These are phyloP conservation scores for Herpotrichia juniperi DNA, from an alignment of 2,329 filamentous ascomycete genomes.

Conservation along the genomic window DNA sequence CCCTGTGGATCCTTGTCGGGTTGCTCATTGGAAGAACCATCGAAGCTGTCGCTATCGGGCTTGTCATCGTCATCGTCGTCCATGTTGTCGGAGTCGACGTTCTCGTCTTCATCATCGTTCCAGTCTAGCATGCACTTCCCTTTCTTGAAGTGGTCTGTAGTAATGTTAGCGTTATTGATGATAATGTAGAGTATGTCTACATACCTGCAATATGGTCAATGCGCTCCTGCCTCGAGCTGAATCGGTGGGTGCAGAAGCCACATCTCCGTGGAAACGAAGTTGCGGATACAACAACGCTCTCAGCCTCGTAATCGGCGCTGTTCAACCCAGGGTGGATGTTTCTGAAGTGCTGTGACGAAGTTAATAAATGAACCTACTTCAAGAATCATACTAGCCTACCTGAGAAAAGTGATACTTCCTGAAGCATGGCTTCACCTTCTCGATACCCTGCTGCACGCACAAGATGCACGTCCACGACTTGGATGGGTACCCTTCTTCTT, in stretches of 20 bases:
- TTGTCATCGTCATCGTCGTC: slow-evolving; percentile 29
- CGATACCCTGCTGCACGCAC: slow-evolving; percentile 35
- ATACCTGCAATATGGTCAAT: slow-evolving; percentile 44
- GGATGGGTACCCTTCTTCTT: slow-evolving; percentile 45
- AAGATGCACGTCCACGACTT: slow-evolving; percentile 43
- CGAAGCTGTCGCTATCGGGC: slow-evolving; percentile 31
- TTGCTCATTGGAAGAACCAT: slow-evolving; percentile 28
- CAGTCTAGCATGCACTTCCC: slow-evolving; percentile 47
- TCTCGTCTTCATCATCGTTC: slow-evolving; percentile 36
- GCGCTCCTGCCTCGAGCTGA: slow-evolving; percentile 40
- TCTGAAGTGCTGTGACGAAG: slow-evolving; percentile 38
- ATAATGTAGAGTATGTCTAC: neutral
- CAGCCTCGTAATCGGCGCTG: slow-evolving; percentile 37
- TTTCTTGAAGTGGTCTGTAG: slow-evolving; percentile 42
- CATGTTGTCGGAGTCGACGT: slow-evolving; percentile 27
- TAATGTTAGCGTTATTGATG: neutral
- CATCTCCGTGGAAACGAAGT: slow-evolving; percentile 43
- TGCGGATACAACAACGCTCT: slow-evolving; percentile 38
- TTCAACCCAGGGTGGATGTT: slow-evolving; percentile 44
- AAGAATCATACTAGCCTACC: slow-evolving; percentile 14
- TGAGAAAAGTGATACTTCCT: slow-evolving; percentile 44
- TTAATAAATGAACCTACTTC: neutral
- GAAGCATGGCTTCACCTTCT: slow-evolving; percentile 45
- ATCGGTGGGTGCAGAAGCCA: slow-evolving; percentile 44
- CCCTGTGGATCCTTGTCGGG: slow-evolving; percentile 25